These are phyloP conservation scores for Fragaria iinumae DNA, from an alignment of 306 rosid genomes.

Conservation along the genomic window DNA sequence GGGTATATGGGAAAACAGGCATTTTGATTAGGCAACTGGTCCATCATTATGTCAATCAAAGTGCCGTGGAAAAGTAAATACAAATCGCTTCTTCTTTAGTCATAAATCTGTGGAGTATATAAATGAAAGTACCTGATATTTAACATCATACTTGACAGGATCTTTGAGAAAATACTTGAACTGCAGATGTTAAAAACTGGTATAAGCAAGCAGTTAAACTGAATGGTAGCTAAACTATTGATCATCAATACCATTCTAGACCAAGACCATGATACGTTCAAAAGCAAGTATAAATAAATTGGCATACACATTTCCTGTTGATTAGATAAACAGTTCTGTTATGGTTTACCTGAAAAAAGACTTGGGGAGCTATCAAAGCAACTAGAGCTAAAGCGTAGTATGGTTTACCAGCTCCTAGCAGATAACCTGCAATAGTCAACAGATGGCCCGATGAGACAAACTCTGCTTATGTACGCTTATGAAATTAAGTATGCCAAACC, in stretches of 20 bases:
- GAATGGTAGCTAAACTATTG: not conserved
- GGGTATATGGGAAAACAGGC: not conserved
- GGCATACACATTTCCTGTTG: not conserved
- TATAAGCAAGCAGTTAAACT: not conserved
- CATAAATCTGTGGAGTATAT: not conserved
- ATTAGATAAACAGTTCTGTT: not conserved
- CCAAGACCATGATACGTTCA: not conserved
- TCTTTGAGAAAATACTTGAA: constrained; percentile 62
- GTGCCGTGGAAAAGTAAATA: not conserved
- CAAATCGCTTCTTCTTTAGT: not conserved
- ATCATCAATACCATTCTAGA: not conserved
- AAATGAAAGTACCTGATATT: constrained; percentile 47
- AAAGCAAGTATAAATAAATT: not conserved
- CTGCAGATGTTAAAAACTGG: constrained; percentile 26
- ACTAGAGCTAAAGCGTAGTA: constrained; percentile 80
- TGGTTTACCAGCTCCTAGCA: constrained; percentile 87
- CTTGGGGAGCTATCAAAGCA: constrained; percentile 78
- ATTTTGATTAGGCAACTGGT: not conserved
- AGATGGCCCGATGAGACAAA: not conserved
- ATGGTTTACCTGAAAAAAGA: constrained; percentile 71
- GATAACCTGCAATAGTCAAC: constrained; percentile 62
- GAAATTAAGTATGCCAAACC: constrained; percentile 1
- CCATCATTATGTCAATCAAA: not conserved
- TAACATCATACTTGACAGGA: constrained; percentile 61
- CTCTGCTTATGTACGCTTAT: not conserved